phyloP scores from a whole-genome alignment of 495 filamentous ascomycete species.

The Poronia punctata region DNA sequence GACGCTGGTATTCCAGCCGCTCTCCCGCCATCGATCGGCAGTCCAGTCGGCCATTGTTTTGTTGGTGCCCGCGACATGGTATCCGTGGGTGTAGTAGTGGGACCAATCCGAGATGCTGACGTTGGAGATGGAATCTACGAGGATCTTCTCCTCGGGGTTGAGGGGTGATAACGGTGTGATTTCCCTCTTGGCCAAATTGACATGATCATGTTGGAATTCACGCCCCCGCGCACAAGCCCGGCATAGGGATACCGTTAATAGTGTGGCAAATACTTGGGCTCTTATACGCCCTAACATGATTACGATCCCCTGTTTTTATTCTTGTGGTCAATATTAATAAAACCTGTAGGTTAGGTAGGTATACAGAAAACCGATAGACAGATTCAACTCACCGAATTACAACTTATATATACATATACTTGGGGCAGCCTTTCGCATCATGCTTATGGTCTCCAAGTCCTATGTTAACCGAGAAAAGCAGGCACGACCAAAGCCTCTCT shows the following conservation, averaged over 20 bases:
- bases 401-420: background rate
- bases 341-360: background rate
- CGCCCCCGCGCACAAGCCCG: slow-evolving; percentile 16
- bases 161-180: slow-evolving; percentile 18
- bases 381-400: background rate
- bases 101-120: slow-evolving; percentile 25
- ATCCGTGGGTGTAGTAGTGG: slow-evolving; percentile 31
- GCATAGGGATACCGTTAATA: slow-evolving; percentile 1
- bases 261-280: background rate
- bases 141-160: slow-evolving; percentile 17
- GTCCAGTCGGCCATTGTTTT: slow-evolving; percentile 63
- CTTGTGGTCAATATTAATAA: background rate
- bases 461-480: no score
- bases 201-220: slow-evolving; percentile 1
- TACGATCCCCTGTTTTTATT: no score
- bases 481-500: background rate
- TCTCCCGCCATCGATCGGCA: slow-evolving; percentile 65
- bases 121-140: slow-evolving; percentile 22
- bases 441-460: no score
- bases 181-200: slow-evolving; percentile 11
- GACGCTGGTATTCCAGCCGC: slow-evolving; percentile 62
- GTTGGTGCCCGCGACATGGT: slow-evolving; percentile 33
- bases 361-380: no score
- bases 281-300: slow-evolving; percentile 5
- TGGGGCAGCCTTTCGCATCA: no score